Percentiles rank a stretch among this genome's conserved stretches.
Conservation (phyloP, 2,329 filamentous ascomycete species). For the Zalaria sp. region DNA sequence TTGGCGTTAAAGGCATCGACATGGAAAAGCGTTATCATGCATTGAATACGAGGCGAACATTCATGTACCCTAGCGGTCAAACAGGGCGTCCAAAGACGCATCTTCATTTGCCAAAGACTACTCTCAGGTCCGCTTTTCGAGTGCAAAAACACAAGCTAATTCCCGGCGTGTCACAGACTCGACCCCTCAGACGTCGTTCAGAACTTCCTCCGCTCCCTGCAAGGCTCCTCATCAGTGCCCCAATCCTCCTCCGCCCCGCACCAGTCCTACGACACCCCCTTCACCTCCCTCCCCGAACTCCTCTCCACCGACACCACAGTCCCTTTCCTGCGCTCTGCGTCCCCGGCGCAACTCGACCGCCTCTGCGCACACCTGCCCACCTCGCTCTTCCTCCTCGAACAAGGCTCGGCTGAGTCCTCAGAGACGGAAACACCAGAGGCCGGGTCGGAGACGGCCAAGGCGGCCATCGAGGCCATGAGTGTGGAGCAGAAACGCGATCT, state of each 20-base stretch:
- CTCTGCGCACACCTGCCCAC: constrained; percentile 70
- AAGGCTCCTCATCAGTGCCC: constrained; percentile 32
- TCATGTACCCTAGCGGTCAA: neutral
- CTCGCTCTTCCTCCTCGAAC: constrained; percentile 60
- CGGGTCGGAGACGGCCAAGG: constrained; percentile 45
- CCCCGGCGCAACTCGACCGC: constrained; percentile 51
- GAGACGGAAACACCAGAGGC: constrained; percentile 52
- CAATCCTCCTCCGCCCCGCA: constrained; percentile 13
- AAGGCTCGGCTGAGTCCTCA: constrained; percentile 40
- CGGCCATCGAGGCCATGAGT: constrained; percentile 60
- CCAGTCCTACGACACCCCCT: constrained; percentile 47
- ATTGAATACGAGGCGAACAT: neutral
- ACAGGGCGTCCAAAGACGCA: neutral
- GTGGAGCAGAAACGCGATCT: constrained; percentile 66
- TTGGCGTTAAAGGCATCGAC: neutral
- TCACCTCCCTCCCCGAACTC: constrained; percentile 75
- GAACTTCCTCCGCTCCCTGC: constrained; percentile 76
- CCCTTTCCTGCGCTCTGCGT: constrained; percentile 56
- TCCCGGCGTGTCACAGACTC: neutral
- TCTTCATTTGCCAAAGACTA: neutral
- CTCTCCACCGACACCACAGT: constrained; percentile 66
- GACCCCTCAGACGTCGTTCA: constrained; percentile 64
- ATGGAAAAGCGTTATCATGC: neutral
- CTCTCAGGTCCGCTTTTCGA: neutral
- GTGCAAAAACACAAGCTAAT: neutral